These are phyloP conservation scores for Candida pini DNA, from an alignment of 805 yeast species.

Conservation along the genomic window DNA sequence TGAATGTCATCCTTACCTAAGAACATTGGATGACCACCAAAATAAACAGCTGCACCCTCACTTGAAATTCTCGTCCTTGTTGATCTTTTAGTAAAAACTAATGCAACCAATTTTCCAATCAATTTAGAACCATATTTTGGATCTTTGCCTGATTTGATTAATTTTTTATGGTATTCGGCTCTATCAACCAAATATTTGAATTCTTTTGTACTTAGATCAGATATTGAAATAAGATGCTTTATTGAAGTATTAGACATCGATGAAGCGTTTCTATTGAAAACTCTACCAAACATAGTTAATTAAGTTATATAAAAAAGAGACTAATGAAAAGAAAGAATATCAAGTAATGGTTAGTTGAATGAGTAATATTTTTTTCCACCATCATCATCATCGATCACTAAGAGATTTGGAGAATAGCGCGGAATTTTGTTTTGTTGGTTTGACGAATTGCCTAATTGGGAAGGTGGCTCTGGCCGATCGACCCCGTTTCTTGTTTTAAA, in stretches of 20 bases:
- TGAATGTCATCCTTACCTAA: slow-evolving; percentile 96
- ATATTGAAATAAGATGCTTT: slow-evolving; percentile 78
- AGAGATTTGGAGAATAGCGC: too few relatives aligned
- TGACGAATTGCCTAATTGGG: too few relatives aligned
- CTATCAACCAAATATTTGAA: slow-evolving; percentile 64
- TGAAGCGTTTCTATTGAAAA: too few relatives aligned
- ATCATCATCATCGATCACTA: too few relatives aligned
- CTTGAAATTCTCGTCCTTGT: slow-evolving; percentile 92
- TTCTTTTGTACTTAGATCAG: slow-evolving; percentile 71
- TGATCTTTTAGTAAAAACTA: slow-evolving; percentile 85
- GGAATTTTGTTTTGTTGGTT: too few relatives aligned
- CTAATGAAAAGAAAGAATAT: too few relatives aligned
- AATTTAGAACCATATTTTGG: slow-evolving; percentile 45
- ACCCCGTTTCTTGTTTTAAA: too few relatives aligned
- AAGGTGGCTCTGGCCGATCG: too few relatives aligned
- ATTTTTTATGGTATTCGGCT: slow-evolving; percentile 62
- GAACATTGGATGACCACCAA: slow-evolving; percentile 96
- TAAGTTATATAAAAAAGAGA: too few relatives aligned
- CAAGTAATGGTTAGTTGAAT: too few relatives aligned
- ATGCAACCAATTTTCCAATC: slow-evolving; percentile 74
- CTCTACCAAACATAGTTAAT: too few relatives aligned
- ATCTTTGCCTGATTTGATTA: slow-evolving; percentile 51
- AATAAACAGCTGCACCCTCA: slow-evolving; percentile 89
- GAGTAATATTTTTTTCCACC: too few relatives aligned
- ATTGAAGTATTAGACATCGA: slow-evolving; percentile 17